A percentile compares a stretch with the other conserved stretches of the same genome.
phyloP scores from a whole-genome alignment of 495 filamentous ascomycete species.

The Penicillium antarcticum region DNA sequence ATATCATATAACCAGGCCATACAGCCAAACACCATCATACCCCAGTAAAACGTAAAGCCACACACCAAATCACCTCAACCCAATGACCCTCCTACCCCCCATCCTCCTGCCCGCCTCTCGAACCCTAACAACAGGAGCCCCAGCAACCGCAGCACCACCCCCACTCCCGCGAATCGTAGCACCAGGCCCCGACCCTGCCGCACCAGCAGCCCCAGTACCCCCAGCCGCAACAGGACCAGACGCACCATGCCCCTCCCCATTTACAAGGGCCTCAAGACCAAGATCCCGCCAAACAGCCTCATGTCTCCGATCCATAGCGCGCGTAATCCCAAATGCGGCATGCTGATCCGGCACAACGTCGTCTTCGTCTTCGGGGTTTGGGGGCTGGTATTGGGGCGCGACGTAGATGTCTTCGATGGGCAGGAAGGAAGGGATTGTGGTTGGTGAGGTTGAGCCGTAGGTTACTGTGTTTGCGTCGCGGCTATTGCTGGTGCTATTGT shows the following conservation, averaged over 20 bases:
- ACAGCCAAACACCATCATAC: constrained; percentile 3
- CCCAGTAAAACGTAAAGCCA: background rate
- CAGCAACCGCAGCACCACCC: constrained; percentile 19
- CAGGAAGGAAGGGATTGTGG: constrained; percentile 43
- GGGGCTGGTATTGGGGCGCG: constrained; percentile 80
- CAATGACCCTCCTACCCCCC: constrained; percentile 36
- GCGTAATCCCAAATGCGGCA: constrained; percentile 90
- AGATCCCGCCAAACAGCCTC: constrained; percentile 87
- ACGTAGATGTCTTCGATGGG: constrained; percentile 77
- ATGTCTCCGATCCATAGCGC: constrained; percentile 61
- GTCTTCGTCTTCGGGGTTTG: constrained; percentile 97
- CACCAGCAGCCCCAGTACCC: constrained; percentile 5
- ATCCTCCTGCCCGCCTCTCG: constrained; percentile 31
- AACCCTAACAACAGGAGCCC: constrained; percentile 16
- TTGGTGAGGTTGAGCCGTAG: constrained; percentile 34
- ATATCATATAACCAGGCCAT: background rate
- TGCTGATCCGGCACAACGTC: constrained; percentile 97
- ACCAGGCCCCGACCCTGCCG: constrained; percentile 53
- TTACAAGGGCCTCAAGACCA: constrained; percentile 69
- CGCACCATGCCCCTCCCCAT: constrained; percentile 26
- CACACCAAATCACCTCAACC: constrained; percentile 28
- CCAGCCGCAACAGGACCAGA: constrained; percentile 8
- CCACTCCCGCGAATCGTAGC: constrained; percentile 27
- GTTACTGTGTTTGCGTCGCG: constrained; percentile 25
- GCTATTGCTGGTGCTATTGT: constrained; percentile 9